Evolutionary conservation across 1,284 basidiomycete species (phyloP).

Genomic region (Coniferiporia sulphurascens): DNA sequence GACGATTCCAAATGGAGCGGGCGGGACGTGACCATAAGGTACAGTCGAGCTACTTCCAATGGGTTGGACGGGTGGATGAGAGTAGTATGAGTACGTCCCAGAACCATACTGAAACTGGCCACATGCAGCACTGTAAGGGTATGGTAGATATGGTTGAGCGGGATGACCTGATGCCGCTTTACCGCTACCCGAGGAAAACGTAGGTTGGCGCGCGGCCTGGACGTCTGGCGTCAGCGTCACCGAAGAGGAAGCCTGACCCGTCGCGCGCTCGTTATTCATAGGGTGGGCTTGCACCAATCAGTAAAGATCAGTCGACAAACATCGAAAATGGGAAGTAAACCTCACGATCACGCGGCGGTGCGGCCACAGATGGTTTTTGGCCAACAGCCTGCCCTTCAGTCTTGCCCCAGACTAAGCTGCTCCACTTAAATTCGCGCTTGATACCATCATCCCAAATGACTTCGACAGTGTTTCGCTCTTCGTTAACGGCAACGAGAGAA

Average conservation of each 20-base stretch:
- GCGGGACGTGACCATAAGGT: not conserved
- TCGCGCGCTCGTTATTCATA: not conserved
- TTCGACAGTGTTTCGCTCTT: constrained; percentile 63
- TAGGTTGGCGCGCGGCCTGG: not conserved
- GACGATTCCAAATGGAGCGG: not conserved
- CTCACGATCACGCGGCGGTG: not conserved
- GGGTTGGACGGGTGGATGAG: not conserved
- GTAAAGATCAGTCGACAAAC: not conserved
- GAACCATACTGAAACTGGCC: not conserved
- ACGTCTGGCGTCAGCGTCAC: not conserved
- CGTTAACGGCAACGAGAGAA: constrained; percentile 62
- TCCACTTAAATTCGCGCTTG: constrained; percentile 76
- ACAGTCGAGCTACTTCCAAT: not conserved
- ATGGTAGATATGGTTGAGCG: not conserved
- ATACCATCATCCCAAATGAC: constrained; percentile 74
- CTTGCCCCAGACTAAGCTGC: constrained; percentile 63
- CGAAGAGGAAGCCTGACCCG: not conserved
- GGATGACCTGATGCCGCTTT: not conserved
- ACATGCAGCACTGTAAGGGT: not conserved
- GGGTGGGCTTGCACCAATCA: not conserved
- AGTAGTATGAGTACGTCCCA: not conserved
- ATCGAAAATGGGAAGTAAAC: not conserved
- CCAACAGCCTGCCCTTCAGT: constrained; percentile 24
- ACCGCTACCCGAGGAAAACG: not conserved
- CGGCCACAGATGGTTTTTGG: constrained; percentile 16